A percentile compares a stretch with the other conserved stretches of the same genome.
Evolutionary conservation across 768 basidiomycete genomes (phyloP).

Genomic region (Suillus variegatus): DNA sequence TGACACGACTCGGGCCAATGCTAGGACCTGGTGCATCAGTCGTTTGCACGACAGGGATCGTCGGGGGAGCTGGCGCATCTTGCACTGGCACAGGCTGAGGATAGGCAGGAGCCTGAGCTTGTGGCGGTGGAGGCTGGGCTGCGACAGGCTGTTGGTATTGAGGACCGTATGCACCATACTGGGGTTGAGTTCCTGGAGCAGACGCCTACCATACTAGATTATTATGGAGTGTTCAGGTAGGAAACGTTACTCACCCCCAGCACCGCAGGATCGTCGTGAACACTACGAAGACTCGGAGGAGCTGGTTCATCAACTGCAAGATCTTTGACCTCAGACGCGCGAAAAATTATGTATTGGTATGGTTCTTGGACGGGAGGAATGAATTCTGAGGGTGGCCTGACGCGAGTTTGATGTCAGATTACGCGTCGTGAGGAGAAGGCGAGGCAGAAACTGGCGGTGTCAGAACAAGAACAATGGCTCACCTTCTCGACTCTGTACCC

Average conservation of each 20-base stretch:
- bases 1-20: conserved; percentile 35
- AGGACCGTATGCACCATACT: conserved; percentile 30
- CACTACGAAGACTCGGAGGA: conserved; percentile 48
- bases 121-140: conserved; percentile 29
- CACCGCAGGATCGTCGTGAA: conserved; percentile 85
- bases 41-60: conserved; percentile 20
- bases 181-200: conserved; percentile 40
- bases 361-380: conserved; percentile 83
- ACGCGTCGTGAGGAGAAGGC: conserved; percentile 3
- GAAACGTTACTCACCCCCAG: conserved; percentile 57
- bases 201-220: conserved; percentile 42
- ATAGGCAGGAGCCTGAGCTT: conserved; percentile 27
- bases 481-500: conserved; percentile 87
- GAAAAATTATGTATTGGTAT: conserved; percentile 90
- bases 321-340: conserved; percentile 88
- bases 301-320: conserved; percentile 77
- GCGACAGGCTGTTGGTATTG: conserved; percentile 33
- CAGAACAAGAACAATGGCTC: conserved; percentile 29
- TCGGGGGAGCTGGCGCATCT: conserved; percentile 19
- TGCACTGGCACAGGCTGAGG: conserved; percentile 28
- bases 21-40: conserved; percentile 27
- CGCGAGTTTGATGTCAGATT: conserved; percentile 26
- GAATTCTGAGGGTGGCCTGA: conserved; percentile 71
- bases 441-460: conserved; percentile 1
- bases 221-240: background rate